These are phyloP conservation scores for Lepiota subincarnata DNA, from an alignment of 768 basidiomycete species.

Conservation along the genomic window DNA sequence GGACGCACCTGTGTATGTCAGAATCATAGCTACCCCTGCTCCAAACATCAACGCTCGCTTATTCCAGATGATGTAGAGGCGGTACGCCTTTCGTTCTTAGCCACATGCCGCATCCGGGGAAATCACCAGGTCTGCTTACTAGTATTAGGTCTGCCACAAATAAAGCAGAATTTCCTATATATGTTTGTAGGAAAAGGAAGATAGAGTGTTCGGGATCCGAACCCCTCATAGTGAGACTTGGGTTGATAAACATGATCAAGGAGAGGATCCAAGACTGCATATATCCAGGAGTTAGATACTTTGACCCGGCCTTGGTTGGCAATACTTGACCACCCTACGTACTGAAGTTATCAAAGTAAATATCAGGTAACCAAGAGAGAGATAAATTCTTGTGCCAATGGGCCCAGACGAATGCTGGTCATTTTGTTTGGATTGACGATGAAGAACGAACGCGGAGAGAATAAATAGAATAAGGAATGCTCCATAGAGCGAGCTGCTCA, in stretches of 20 bases:
- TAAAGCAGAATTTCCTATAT: not conserved
- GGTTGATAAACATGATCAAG: not conserved
- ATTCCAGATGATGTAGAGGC: slow-evolving; percentile 5
- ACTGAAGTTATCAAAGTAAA: not conserved
- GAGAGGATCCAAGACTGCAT: not conserved
- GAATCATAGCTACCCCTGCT: not conserved
- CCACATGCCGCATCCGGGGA: no score
- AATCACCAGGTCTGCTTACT: not conserved
- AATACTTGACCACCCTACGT: not conserved
- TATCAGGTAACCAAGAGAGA: not conserved
- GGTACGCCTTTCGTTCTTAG: not conserved
- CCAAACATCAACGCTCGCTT: not conserved
- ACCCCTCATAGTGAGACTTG: not conserved
- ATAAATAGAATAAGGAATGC: slow-evolving; percentile 1
- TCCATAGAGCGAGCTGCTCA: not conserved
- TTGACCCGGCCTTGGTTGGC: no score
- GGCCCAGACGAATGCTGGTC: not conserved
- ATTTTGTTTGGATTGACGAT: not conserved
- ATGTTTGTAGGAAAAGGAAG: not conserved
- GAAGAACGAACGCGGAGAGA: not conserved
- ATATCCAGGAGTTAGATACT: not conserved
- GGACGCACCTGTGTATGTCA: not conserved
- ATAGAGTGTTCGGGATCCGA: not conserved
- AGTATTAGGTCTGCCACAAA: slow-evolving; percentile 3
- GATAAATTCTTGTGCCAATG: not conserved